Percentiles rank a stretch among this genome's conserved stretches.
These are phyloP conservation scores for Penicillium corylophilum DNA, from an alignment of 2,329 filamentous ascomycete species.

Conservation along the genomic window DNA sequence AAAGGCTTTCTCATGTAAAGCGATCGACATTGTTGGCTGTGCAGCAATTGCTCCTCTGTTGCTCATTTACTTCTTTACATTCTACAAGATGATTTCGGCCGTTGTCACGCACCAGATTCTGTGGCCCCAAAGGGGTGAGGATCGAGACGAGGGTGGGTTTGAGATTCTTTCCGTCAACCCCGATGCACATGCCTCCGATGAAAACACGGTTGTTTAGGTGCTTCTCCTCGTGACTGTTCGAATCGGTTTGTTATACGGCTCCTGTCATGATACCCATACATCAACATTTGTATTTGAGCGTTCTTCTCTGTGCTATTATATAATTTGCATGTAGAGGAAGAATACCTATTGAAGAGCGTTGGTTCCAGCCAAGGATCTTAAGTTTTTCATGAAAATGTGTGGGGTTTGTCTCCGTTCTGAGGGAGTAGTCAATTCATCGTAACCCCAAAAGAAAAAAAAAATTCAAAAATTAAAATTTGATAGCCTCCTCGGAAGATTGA, in stretches of 20 bases:
- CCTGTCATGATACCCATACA: background rate
- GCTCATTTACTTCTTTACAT: slow-evolving; percentile 67
- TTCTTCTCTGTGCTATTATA: background rate
- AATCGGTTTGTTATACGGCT: background rate
- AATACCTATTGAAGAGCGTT: background rate
- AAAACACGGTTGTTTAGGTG: slow-evolving; percentile 16
- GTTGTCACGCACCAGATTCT: slow-evolving; percentile 66
- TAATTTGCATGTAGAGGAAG: background rate
- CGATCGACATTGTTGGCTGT: slow-evolving; percentile 66
- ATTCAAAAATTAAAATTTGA: too few species aligned
- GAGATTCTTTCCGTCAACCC: slow-evolving; percentile 36
- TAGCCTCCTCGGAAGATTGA: too few species aligned
- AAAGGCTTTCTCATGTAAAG: slow-evolving; percentile 57
- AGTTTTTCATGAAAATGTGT: background rate
- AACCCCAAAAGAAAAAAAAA: too few species aligned
- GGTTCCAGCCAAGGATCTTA: background rate
- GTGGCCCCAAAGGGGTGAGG: slow-evolving; percentile 71
- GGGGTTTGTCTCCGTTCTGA: too few species aligned
- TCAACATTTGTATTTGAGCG: background rate
- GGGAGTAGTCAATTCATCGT: too few species aligned
- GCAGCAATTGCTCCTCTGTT: slow-evolving; percentile 66
- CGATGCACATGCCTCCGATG: slow-evolving; percentile 18
- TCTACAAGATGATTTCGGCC: slow-evolving; percentile 68
- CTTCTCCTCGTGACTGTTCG: background rate
- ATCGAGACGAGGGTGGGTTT: slow-evolving; percentile 62